Percentiles rank a stretch among this genome's conserved stretches.
These are phyloP conservation scores for Sporisorium graminicola DNA, from an alignment of 1,284 basidiomycete species.

Conservation along the genomic window DNA sequence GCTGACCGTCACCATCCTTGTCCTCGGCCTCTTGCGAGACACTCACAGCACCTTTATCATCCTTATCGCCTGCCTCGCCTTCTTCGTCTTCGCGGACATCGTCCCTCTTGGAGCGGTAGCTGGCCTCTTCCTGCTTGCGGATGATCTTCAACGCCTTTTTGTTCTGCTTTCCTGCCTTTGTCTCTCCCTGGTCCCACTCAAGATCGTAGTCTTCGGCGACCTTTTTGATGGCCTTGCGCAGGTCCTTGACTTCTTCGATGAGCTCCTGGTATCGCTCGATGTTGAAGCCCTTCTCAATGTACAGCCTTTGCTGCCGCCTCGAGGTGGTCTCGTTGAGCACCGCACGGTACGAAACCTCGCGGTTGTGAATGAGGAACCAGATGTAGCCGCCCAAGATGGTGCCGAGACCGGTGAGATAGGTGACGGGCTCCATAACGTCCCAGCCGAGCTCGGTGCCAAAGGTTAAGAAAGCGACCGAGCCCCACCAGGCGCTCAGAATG, in stretches of 20 bases:
- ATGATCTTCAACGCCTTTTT: slow-evolving; percentile 62
- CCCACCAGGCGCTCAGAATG: slow-evolving; percentile 58
- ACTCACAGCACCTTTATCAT: neutral
- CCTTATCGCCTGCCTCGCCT: slow-evolving; percentile 26
- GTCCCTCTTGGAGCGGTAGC: slow-evolving; percentile 20
- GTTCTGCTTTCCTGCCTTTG: slow-evolving; percentile 51
- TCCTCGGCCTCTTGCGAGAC: slow-evolving; percentile 43
- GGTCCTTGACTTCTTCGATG: slow-evolving; percentile 60
- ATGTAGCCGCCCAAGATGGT: slow-evolving; percentile 60
- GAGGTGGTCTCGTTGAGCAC: slow-evolving; percentile 64
- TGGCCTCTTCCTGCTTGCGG: slow-evolving; percentile 44
- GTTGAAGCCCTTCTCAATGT: slow-evolving; percentile 61
- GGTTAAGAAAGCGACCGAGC: slow-evolving; percentile 54
- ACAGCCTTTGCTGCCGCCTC: slow-evolving; percentile 57
- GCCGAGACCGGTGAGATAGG: slow-evolving; percentile 61
- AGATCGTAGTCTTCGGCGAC: slow-evolving; percentile 64
- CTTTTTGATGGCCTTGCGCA: slow-evolving; percentile 57
- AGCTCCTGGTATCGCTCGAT: slow-evolving; percentile 57
- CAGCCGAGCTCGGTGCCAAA: slow-evolving; percentile 59
- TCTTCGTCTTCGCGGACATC: slow-evolving; percentile 21
- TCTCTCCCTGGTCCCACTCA: slow-evolving; percentile 64
- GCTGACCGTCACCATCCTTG: slow-evolving; percentile 53
- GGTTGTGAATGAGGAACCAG: slow-evolving; percentile 63
- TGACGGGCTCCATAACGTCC: slow-evolving; percentile 59
- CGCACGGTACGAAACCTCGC: slow-evolving; percentile 61